A percentile compares a stretch with the other conserved stretches of the same genome.
Evolutionary conservation across 345 rosid species (phyloP).

Genomic region (Eucalyptus tenuipes): DNA sequence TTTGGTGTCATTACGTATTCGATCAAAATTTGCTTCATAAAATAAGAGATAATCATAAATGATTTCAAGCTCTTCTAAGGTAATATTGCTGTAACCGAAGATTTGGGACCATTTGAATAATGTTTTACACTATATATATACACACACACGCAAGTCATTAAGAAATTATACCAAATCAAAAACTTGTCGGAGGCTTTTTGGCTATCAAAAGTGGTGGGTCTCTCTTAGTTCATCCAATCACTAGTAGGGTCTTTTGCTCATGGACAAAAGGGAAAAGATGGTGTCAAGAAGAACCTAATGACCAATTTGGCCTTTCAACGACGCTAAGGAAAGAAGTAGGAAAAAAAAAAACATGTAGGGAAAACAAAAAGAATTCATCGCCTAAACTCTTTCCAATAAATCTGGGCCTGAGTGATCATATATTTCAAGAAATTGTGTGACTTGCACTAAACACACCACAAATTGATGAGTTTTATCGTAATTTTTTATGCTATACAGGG

Average conservation of each 20-base stretch:
- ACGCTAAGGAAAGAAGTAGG: not conserved
- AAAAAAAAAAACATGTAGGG: not conserved
- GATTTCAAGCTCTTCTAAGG: not conserved
- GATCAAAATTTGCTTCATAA: not conserved
- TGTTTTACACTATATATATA: not conserved
- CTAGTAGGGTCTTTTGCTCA: not conserved
- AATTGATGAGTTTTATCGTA: not conserved
- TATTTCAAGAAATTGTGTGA: not conserved
- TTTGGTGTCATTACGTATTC: rapidly evolving
- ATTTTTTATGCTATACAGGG: no score
- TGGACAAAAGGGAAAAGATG: not conserved
- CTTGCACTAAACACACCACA: not conserved
- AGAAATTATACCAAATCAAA: not conserved
- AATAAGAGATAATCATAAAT: not conserved
- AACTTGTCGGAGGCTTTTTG: not conserved
- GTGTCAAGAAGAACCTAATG: not conserved
- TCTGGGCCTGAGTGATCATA: not conserved
- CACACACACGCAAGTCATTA: rapidly evolving
- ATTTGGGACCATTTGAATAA: rapidly evolving
- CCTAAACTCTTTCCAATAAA: not conserved
- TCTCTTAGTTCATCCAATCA: not conserved
- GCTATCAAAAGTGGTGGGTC: not conserved
- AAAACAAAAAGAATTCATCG: not conserved
- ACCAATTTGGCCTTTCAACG: not conserved
- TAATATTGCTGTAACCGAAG: rapidly evolving